phyloP scores from a whole-genome alignment of 805 yeast species.

The Pichia californica region DNA sequence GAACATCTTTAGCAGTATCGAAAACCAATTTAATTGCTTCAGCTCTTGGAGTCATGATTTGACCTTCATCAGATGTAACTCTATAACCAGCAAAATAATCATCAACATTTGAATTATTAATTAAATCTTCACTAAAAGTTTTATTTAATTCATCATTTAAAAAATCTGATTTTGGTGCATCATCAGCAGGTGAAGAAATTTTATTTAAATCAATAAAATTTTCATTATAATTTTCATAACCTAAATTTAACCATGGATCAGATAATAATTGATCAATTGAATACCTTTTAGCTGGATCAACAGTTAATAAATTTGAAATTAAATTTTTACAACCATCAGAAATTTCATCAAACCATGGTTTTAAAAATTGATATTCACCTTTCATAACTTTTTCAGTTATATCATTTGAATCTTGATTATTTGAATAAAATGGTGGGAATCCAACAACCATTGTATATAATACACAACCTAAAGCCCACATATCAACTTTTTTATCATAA shows the following conservation, averaged over 20 bases:
- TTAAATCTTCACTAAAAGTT: slow-evolving; percentile 23
- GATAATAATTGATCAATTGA: slow-evolving; percentile 58
- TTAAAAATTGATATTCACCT: slow-evolving; percentile 67
- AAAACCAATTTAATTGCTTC: slow-evolving; percentile 34
- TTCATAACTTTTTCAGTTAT: slow-evolving; percentile 61
- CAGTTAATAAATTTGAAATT: slow-evolving; percentile 58
- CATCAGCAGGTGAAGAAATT: slow-evolving; percentile 21
- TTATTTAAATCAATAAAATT: not conserved
- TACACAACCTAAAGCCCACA: slow-evolving; percentile 72
- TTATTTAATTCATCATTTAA: slow-evolving; percentile 24
- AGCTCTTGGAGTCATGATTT: slow-evolving; percentile 30
- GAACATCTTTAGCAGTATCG: slow-evolving; percentile 31
- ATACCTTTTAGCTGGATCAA: slow-evolving; percentile 62
- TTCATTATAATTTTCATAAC: slow-evolving; percentile 26
- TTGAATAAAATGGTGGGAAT: slow-evolving; percentile 73
- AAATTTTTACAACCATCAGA: slow-evolving; percentile 63
- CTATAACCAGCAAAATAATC: slow-evolving; percentile 17
- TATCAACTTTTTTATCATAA: slow-evolving; percentile 62
- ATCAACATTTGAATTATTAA: slow-evolving; percentile 19
- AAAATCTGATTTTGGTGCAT: slow-evolving; percentile 23
- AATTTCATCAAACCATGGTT: slow-evolving; percentile 90
- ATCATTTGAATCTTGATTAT: slow-evolving; percentile 44
- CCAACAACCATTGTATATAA: slow-evolving; percentile 64
- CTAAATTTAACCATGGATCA: slow-evolving; percentile 60
- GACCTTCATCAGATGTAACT: slow-evolving; percentile 7